Evolutionary conservation across 352 stramenopile species (phyloP), one percentile per base, ranked within the genome.

Genomic region (Phytophthora hybrid): DNA sequence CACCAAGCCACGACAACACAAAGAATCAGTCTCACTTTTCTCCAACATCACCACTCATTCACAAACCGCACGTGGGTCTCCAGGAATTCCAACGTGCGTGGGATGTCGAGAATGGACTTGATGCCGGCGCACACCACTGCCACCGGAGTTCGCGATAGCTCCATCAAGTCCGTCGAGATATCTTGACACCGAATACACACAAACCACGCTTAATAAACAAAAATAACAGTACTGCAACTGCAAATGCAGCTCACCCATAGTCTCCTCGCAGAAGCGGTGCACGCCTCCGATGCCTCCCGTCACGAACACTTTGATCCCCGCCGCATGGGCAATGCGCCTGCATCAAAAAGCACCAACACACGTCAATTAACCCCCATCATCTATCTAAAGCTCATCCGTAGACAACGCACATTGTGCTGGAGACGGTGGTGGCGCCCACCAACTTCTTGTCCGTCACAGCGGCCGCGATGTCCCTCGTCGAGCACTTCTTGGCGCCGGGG

Each of bases 61-160:
- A 21, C 3, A 56, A 56, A 54, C 63, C 5, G 44, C 80, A 93
- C 87, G 63, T 94, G 80, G 0, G 98, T 99, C 85, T 99, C 98
- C 18, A 99, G 82, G 57, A 97, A 98, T 87, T 99, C 97, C 4
- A 99, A 78, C 21, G 97, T 99, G 41, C 92, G 82, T 16, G 88
- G 85, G 57, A 99, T 98, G 81, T 99, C 98, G 19, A 99, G 80
- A 74, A 99, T 99, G 26, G 91, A 98, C 84, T 99, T 99, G 70
- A 99, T 94, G n/a, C 98, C 98, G 13, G 97, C 97, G 66, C 95
- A 99, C 23, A 99, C 89, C 31, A 99, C 98, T 9, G 98, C 86
- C 16, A 99, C 88, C 0, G 96, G 97, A 21, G 97, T 99, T n/a
- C 93, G 91, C 37, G 90, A 94, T 21, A 98, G 79, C 84, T 99